Evolutionary conservation across 2,329 filamentous ascomycete species (phyloP).

Genomic region (Fusarium nelsonii): DNA sequence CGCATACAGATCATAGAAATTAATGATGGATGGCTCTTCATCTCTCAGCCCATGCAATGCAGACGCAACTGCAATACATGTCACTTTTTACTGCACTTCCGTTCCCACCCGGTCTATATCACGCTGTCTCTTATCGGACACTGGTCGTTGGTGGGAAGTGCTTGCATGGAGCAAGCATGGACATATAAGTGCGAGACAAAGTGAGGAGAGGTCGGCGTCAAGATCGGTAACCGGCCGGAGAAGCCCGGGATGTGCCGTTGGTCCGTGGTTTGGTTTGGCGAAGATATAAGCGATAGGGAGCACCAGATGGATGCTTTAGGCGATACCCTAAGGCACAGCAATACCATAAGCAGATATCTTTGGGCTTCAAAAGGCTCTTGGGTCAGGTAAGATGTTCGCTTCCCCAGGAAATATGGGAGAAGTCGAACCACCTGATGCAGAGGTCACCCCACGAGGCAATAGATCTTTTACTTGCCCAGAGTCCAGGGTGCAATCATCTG

Average conservation of each 20-base stretch:
- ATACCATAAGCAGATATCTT: constrained; percentile 38
- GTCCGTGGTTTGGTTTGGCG: constrained; percentile 41
- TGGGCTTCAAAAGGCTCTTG: constrained; percentile 27
- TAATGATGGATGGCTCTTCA: constrained; percentile 1
- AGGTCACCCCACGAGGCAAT: constrained; percentile 42
- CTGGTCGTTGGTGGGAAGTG: constrained; percentile 31
- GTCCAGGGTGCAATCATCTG: constrained; percentile 40
- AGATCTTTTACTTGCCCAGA: constrained; percentile 13
- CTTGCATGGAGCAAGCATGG: constrained; percentile 31
- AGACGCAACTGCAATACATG: constrained; percentile 13
- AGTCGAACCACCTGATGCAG: constrained; percentile 48
- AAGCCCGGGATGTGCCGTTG: constrained; percentile 44
- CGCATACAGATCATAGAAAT: constrained; percentile 1
- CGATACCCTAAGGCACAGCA: constrained; percentile 15
- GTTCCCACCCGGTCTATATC: constrained; percentile 24
- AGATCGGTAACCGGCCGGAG: constrained; percentile 27
- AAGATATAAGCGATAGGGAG: constrained; percentile 16
- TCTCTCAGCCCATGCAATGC: constrained; percentile 2
- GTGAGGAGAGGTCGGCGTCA: constrained; percentile 27
- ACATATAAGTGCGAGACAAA: constrained; percentile 3
- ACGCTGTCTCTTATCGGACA: constrained; percentile 19
- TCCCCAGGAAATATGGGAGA: constrained; percentile 44
- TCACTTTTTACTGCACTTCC: constrained; percentile 20
- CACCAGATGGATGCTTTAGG: constrained; percentile 26
- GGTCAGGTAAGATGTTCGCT: constrained; percentile 30